These are phyloP conservation scores for Amylocarpus encephaloides DNA, from an alignment of 2,329 filamentous ascomycete genomes.

Conservation along the genomic window DNA sequence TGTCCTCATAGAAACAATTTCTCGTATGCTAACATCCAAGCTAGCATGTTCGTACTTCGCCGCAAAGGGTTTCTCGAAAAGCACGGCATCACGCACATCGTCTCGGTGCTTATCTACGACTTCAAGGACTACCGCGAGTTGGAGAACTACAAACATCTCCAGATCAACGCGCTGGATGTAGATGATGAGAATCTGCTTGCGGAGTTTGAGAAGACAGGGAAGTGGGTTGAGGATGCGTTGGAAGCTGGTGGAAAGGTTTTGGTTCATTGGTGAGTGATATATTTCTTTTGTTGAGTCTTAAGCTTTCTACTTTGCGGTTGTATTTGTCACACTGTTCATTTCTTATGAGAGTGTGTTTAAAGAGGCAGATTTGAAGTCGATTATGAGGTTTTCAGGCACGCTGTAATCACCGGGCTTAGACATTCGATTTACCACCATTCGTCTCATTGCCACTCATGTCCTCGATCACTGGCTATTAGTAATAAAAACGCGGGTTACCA, in stretches of 20 bases:
- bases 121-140: slow-evolving; percentile 48
- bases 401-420: no score
- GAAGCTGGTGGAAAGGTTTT: slow-evolving; percentile 54
- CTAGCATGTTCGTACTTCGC: slow-evolving; percentile 72
- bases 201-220: slow-evolving; percentile 70
- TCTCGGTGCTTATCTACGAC: slow-evolving; percentile 72
- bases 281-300: slow-evolving; percentile 7
- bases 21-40: no score
- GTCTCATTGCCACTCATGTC: no score
- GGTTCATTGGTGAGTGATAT: slow-evolving; percentile 59
- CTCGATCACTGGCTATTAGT: no score
- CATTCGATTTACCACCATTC: no score
- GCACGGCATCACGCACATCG: slow-evolving; percentile 77
- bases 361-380: no score
- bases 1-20: not conserved
- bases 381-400: no score
- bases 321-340: no score
- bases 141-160: slow-evolving; percentile 62
- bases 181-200: slow-evolving; percentile 82
- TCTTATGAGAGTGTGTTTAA: no score
- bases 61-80: slow-evolving; percentile 63
- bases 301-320: no score
- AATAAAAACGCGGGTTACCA: not conserved
- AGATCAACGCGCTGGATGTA: slow-evolving; percentile 83
- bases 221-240: slow-evolving; percentile 76